These are phyloP conservation scores for Leishmania amazonensis DNA, from an alignment of 208 protist species.

Conservation along the genomic window DNA sequence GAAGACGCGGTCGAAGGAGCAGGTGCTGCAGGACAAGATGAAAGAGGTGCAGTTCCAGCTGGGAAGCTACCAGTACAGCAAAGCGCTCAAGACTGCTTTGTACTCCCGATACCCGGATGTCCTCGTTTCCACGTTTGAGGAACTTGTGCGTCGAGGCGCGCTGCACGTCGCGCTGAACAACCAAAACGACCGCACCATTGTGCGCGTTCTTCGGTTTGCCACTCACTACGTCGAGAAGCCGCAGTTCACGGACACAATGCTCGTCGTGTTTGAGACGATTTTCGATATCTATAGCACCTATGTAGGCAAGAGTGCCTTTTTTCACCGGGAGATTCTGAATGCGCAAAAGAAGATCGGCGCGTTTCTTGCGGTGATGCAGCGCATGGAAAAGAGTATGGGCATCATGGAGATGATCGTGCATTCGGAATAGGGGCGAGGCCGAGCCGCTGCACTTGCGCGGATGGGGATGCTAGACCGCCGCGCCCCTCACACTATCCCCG, in stretches of 20 bases:
- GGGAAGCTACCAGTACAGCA: constrained; percentile 71
- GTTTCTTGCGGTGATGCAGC: constrained; percentile 54
- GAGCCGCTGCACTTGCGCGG: background rate
- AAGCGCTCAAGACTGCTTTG: constrained; percentile 73
- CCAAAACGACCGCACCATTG: constrained; percentile 85
- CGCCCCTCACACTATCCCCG: background rate
- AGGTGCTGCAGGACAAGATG: constrained; percentile 58
- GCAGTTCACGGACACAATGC: constrained; percentile 78
- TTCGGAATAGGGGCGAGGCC: constrained; percentile 22
- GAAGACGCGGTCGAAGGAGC: constrained; percentile 35
- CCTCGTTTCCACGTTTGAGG: constrained; percentile 83
- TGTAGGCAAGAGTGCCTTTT: constrained; percentile 68
- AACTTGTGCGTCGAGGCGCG: constrained; percentile 76
- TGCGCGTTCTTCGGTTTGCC: constrained; percentile 76
- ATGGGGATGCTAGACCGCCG: background rate
- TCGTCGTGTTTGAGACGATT: constrained; percentile 74
- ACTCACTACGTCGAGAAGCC: constrained; percentile 71
- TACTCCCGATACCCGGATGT: constrained; percentile 78
- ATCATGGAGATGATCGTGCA: constrained; percentile 89
- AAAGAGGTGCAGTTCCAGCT: constrained; percentile 66
- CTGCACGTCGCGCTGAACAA: constrained; percentile 83
- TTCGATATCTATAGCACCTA: constrained; percentile 79
- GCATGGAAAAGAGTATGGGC: constrained; percentile 67
- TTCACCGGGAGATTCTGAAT: constrained; percentile 77
- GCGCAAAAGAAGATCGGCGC: constrained; percentile 66